These are phyloP conservation scores for Candida piceae DNA, from an alignment of 805 yeast species.

Conservation along the genomic window DNA sequence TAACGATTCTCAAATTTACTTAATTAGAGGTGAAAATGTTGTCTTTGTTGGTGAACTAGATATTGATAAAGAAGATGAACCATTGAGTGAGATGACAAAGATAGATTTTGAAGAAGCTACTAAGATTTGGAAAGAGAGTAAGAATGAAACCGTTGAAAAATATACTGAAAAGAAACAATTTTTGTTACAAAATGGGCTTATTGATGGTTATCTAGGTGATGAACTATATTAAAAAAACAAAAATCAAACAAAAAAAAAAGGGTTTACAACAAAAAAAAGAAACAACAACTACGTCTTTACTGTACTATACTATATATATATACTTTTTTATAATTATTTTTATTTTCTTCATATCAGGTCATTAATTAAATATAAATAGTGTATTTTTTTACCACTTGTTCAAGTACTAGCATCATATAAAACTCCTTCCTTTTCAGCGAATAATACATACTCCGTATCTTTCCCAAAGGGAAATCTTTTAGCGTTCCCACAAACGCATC, in stretches of 20 bases:
- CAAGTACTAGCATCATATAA: slow-evolving; percentile 11
- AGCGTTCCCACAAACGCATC: slow-evolving; percentile 48
- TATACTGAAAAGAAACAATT: slow-evolving; percentile 14
- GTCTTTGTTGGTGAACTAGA: slow-evolving; percentile 92
- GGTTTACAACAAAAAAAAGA: too few relatives aligned
- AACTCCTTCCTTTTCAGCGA: slow-evolving; percentile 36
- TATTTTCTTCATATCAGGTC: background rate
- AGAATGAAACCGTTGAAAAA: slow-evolving; percentile 10
- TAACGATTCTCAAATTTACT: slow-evolving; percentile 60
- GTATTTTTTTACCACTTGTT: too few relatives aligned
- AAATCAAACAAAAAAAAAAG: too few relatives aligned
- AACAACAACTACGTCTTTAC: too few relatives aligned
- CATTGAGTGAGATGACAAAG: slow-evolving; percentile 50
- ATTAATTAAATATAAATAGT: background rate
- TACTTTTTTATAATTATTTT: background rate
- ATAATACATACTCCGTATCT: slow-evolving; percentile 43
- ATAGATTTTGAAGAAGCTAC: slow-evolving; percentile 61
- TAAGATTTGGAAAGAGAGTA: slow-evolving; percentile 23
- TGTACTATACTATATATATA: too few relatives aligned
- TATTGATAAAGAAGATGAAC: slow-evolving; percentile 76
- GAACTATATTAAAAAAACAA: slow-evolving; percentile 12
- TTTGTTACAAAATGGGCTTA: slow-evolving; percentile 16
- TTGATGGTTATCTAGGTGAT: slow-evolving; percentile 17
- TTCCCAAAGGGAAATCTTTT: slow-evolving; percentile 64
- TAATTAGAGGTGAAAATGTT: slow-evolving; percentile 94